Percentiles rank a stretch among this genome's conserved stretches.
Evolutionary conservation across 192 early-diverging fungal genomes (phyloP).

Genomic region (Rhizoclosmatium sp.): DNA sequence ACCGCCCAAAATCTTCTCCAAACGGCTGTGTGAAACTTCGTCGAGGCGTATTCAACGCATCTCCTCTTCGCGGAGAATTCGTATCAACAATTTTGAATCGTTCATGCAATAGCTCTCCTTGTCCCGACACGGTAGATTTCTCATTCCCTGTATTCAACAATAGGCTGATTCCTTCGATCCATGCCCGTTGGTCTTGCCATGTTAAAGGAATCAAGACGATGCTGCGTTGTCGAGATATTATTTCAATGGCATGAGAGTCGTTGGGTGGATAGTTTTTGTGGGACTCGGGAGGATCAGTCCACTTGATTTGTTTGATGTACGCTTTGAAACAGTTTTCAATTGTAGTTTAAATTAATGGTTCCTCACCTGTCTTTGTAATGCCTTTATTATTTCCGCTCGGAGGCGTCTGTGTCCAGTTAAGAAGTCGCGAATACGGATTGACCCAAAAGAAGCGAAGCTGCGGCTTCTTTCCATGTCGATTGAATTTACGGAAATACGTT

Average conservation of each 20-base stretch:
- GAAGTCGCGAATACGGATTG: constrained; percentile 54
- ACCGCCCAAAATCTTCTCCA: too few relatives aligned
- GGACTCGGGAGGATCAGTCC: background rate
- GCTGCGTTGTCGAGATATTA: constrained; percentile 43
- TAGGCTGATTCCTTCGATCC: constrained; percentile 46
- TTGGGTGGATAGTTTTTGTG: constrained; percentile 53
- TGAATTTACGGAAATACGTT: constrained; percentile 57
- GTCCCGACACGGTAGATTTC: background rate
- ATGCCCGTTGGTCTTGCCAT: constrained; percentile 53
- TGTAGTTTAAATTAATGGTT: background rate
- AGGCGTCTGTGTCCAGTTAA: constrained; percentile 50
- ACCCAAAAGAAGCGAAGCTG: constrained; percentile 59
- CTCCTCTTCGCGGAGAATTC: background rate
- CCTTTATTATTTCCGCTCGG: constrained; percentile 22
- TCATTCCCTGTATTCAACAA: constrained; percentile 31
- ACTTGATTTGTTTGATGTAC: constrained; percentile 2
- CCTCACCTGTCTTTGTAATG: constrained; percentile 50
- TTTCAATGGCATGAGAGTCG: constrained; percentile 44
- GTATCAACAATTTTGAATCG: constrained; percentile 31
- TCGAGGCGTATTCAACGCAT: background rate
- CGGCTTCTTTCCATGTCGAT: constrained; percentile 52
- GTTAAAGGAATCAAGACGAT: constrained; percentile 50
- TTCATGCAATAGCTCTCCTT: constrained; percentile 7
- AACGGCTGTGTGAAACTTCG: background rate
- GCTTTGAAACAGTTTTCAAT: constrained; percentile 12